Evolutionary conservation across 192 early-diverging fungal genomes (phyloP).

Genomic region (Coemansia reversa): DNA sequence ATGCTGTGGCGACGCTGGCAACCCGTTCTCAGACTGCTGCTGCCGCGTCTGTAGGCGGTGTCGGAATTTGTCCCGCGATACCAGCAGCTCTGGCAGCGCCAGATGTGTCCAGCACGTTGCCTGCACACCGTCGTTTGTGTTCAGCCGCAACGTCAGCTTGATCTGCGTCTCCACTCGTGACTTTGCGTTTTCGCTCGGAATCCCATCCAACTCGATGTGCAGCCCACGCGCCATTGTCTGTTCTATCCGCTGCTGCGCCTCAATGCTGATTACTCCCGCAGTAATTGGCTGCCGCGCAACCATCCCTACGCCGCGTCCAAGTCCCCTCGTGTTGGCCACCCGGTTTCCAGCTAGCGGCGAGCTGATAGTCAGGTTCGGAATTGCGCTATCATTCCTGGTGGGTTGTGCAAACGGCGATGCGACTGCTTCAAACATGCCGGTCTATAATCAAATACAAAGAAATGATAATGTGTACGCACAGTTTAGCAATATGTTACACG

Average conservation of each 20-base stretch:
- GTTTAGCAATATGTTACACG: neutral
- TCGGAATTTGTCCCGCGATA: slow-evolving; percentile 75
- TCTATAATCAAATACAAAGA: slow-evolving; percentile 17
- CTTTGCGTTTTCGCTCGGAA: slow-evolving; percentile 63
- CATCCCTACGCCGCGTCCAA: slow-evolving; percentile 1
- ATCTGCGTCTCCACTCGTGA: slow-evolving; percentile 95
- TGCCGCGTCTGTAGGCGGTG: slow-evolving; percentile 45
- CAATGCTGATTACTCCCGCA: slow-evolving; percentile 17
- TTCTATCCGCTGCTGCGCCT: slow-evolving; percentile 37
- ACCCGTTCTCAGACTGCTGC: slow-evolving; percentile 30
- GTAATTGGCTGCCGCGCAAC: slow-evolving; percentile 19
- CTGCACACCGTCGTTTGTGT: slow-evolving; percentile 66
- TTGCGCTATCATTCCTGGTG: neutral
- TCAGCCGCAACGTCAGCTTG: slow-evolving; percentile 83
- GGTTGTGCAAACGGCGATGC: slow-evolving; percentile 16
- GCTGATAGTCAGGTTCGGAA: neutral
- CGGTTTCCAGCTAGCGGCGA: slow-evolving; percentile 3
- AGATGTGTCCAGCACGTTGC: slow-evolving; percentile 81
- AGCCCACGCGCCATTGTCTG: slow-evolving; percentile 42
- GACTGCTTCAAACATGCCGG: slow-evolving; percentile 20
- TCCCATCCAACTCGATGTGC: slow-evolving; percentile 42
- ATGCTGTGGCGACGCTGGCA: slow-evolving; percentile 52
- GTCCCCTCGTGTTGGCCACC: too few species aligned
- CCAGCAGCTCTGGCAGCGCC: slow-evolving; percentile 77
- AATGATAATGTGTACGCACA: neutral